Conservation (phyloP, 371 early-diverging fungal genomes). For the Enteropsectra breve region DNA sequence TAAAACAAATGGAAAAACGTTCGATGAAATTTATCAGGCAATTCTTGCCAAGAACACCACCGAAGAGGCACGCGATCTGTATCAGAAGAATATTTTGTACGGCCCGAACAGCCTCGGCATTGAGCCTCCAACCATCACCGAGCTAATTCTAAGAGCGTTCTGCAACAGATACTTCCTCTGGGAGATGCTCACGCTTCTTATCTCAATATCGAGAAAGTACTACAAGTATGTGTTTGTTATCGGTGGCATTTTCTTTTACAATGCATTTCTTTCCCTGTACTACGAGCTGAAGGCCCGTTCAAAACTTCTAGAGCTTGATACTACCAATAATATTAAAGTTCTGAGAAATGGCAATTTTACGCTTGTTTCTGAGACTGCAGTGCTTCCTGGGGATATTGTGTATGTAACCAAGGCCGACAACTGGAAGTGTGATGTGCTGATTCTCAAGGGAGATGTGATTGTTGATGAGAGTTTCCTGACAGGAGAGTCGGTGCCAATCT, state of each 20-base stretch:
- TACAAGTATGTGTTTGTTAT: constrained; percentile 47
- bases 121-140: not conserved
- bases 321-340: constrained; percentile 17
- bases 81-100: constrained; percentile 52
- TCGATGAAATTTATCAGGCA: not conserved
- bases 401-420: constrained; percentile 38
- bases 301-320: constrained; percentile 10
- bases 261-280: too few species aligned
- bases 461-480: constrained; percentile 96
- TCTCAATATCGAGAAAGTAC: constrained; percentile 50
- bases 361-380: constrained; percentile 22
- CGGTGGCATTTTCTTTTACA: constrained; percentile 43
- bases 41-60: not conserved
- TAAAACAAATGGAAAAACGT: not conserved
- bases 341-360: constrained; percentile 37
- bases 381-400: constrained; percentile 54
- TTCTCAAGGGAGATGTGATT: constrained; percentile 87
- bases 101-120: constrained; percentile 47
- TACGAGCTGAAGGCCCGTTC: not conserved
- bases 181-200: constrained; percentile 42
- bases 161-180: constrained; percentile 39
- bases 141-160: constrained; percentile 32
- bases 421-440: constrained; percentile 81
- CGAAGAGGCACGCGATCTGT: constrained; percentile 16
- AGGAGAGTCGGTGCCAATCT: constrained; percentile 81